A percentile compares a stretch with the other conserved stretches of the same genome.
Evolutionary conservation across 192 early-diverging fungal genomes (phyloP).

Genomic region (Gryganskiella cystojenkinii): DNA sequence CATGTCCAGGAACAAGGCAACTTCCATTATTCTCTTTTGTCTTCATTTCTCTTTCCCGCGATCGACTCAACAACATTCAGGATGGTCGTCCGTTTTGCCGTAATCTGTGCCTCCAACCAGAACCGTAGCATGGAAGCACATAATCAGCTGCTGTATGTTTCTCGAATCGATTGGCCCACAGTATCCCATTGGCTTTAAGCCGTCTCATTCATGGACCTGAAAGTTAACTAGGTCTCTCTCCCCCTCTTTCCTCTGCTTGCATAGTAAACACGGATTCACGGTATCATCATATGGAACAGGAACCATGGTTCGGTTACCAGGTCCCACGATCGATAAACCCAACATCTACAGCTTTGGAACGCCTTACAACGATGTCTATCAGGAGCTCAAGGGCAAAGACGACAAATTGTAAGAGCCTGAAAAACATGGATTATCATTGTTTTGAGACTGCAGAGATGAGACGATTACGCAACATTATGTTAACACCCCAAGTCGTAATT

Average conservation of each 20-base stretch:
- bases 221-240: not conserved
- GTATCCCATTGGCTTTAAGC: not conserved
- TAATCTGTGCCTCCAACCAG: conserved; percentile 97
- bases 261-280: conserved; percentile 78
- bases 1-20: no score
- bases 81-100: conserved; percentile 76
- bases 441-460: no score
- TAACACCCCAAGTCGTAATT: no score
- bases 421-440: no score
- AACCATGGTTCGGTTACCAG: conserved; percentile 88
- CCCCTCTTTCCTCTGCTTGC: not conserved
- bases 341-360: conserved; percentile 96
- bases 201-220: not conserved
- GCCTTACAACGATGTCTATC: conserved; percentile 89
- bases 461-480: no score
- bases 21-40: no score
- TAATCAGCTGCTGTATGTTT: conserved; percentile 70
- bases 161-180: not conserved
- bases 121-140: conserved; percentile 98
- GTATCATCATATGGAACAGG: conserved; percentile 94
- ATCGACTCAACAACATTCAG: no score
- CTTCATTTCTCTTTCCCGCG: no score
- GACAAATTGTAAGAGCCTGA: conserved; percentile 60
- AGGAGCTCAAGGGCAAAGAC: conserved; percentile 82
- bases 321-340: conserved; percentile 84